phyloP scores from a whole-genome alignment of 768 basidiomycete species.

The Pisolithus albus region DNA sequence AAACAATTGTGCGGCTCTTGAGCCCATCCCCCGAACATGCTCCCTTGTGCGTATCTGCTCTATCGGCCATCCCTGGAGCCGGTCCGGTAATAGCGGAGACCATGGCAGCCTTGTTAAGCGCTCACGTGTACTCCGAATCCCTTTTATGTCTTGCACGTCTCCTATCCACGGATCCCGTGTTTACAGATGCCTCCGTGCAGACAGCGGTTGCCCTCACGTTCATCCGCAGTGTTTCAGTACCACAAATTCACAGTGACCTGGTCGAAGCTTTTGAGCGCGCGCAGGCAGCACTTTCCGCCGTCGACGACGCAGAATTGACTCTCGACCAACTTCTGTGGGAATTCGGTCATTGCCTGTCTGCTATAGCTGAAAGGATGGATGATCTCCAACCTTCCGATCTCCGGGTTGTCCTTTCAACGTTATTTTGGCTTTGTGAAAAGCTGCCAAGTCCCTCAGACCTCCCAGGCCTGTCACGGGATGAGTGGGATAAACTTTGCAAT shows the following conservation, averaged over 20 bases:
- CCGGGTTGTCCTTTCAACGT: conserved; percentile 37
- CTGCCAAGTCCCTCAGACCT: conserved; percentile 41
- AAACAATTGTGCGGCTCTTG: conserved; percentile 42
- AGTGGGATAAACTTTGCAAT: conserved; percentile 42
- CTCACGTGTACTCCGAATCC: conserved; percentile 38
- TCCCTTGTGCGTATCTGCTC: conserved; percentile 37
- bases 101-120: conserved; percentile 42
- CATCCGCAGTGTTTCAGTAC: conserved; percentile 24
- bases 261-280: conserved; percentile 21
- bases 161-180: conserved; percentile 20
- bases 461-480: conserved; percentile 40
- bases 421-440: conserved; percentile 52
- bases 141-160: conserved; percentile 37
- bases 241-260: conserved; percentile 13
- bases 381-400: conserved; percentile 25
- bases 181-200: conserved; percentile 24
- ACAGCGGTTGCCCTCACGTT: conserved; percentile 29
- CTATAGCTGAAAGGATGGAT: conserved; percentile 21
- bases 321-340: conserved; percentile 28
- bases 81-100: conserved; percentile 34
- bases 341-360: conserved; percentile 31
- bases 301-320: conserved; percentile 17
- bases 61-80: conserved; percentile 40
- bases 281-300: conserved; percentile 20
- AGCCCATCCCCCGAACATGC: conserved; percentile 32